phyloP scores from a whole-genome alignment of 23 red algal genomes.

The Chondrus crispus region DNA sequence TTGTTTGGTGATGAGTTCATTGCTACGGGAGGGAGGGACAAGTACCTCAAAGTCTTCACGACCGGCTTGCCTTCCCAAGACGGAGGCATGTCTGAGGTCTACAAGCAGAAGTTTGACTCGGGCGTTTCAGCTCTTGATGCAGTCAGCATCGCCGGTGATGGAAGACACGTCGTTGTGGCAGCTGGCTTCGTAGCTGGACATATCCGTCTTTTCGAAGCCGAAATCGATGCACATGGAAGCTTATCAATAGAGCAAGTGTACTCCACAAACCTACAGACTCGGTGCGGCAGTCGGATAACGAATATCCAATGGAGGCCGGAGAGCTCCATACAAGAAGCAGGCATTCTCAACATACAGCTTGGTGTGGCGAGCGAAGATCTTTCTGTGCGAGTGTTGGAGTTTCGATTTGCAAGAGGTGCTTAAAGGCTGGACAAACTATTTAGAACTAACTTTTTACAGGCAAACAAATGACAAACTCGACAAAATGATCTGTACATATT shows the following conservation, averaged over 20 bases:
- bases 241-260: neutral
- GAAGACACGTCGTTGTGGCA: neutral
- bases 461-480: too few species aligned
- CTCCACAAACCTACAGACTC: neutral
- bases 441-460: too few species aligned
- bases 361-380: constrained; percentile 45
- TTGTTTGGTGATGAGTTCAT: constrained; percentile 19
- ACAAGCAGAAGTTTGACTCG: constrained; percentile 41
- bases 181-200: constrained; percentile 39
- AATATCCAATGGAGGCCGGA: constrained; percentile 41
- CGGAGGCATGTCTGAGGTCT: neutral
- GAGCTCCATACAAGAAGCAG: neutral
- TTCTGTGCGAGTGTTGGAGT: constrained; percentile 42
- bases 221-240: neutral
- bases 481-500: too few species aligned
- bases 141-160: neutral
- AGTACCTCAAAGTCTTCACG: constrained; percentile 30
- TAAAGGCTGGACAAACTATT: too few species aligned
- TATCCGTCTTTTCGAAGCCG: neutral
- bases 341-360: neutral
- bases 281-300: constrained; percentile 42
- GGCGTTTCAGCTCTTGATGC: constrained; percentile 50
- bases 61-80: neutral
- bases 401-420: neutral
- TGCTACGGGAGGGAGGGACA: constrained; percentile 52